Conservation (phyloP, 768 basidiomycete genomes). For the Tylopilus balloui region DNA sequence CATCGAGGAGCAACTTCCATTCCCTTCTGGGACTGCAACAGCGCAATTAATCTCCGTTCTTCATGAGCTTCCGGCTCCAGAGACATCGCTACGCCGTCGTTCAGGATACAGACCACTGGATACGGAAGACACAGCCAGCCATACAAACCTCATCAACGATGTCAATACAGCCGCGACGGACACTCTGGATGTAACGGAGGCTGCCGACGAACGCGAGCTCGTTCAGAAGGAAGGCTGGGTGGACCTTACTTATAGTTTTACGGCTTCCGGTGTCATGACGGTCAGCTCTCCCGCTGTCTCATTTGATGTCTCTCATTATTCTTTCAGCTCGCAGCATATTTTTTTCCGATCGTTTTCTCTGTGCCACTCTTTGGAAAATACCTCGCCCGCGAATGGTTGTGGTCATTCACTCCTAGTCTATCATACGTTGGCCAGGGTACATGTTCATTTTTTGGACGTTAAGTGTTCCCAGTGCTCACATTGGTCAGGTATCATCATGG, state of each 20-base stretch:
- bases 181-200: conserved; percentile 26
- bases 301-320: not conserved
- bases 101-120: conserved; percentile 47
- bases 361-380: conserved; percentile 82
- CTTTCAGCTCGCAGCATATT: conserved; percentile 73
- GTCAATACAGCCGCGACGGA: conserved; percentile 13
- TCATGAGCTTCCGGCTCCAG: conserved; percentile 68
- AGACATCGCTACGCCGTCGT: conserved; percentile 51
- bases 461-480: conserved; percentile 1
- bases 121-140: conserved; percentile 31
- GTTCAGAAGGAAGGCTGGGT: conserved; percentile 72
- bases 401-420: conserved; percentile 89
- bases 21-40: conserved; percentile 94
- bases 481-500: conserved; percentile 89
- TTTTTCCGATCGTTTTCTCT: conserved; percentile 84
- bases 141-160: conserved; percentile 2
- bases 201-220: conserved; percentile 39
- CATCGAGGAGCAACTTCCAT: conserved; percentile 88
- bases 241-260: conserved; percentile 74
- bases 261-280: conserved; percentile 68
- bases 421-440: conserved; percentile 88
- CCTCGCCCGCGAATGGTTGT: conserved; percentile 84
- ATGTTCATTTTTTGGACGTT: not conserved
- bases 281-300: conserved; percentile 39
- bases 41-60: conserved; percentile 92